Conservation (phyloP, 1,284 basidiomycete genomes). For the Leccinum huronense region DNA sequence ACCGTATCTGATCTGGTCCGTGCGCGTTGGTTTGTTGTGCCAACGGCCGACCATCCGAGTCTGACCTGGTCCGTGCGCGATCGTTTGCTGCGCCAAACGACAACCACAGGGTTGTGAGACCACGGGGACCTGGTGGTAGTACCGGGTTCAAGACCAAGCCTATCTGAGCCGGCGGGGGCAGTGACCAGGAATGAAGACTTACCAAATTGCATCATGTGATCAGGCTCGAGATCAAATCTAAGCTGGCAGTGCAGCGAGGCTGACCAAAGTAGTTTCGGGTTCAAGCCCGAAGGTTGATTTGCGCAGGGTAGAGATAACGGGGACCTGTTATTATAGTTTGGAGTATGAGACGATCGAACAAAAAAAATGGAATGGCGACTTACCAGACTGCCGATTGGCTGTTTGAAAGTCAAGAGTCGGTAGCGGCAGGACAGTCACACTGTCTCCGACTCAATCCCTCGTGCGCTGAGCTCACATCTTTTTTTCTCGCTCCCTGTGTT, state of each 20-base stretch:
- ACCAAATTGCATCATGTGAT: background rate
- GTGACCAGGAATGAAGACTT: background rate
- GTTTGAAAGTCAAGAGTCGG: background rate
- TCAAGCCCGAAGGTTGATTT: background rate
- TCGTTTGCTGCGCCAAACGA: background rate
- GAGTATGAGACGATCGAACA: background rate
- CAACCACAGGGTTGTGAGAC: background rate
- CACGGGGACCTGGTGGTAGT: background rate
- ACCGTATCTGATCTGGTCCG: background rate
- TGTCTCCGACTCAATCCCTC: too few relatives aligned
- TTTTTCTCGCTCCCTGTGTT: too few relatives aligned
- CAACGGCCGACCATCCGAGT: background rate
- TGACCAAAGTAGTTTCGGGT: too few relatives aligned
- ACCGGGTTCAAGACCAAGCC: background rate
- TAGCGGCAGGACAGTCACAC: too few relatives aligned
- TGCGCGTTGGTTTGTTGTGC: background rate
- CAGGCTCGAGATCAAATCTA: too few relatives aligned
- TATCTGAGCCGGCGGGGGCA: background rate
- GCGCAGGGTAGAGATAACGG: background rate
- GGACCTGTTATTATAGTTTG: background rate
- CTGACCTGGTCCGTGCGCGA: background rate
- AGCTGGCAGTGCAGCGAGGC: too few relatives aligned
- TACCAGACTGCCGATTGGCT: background rate
- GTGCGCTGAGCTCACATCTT: too few relatives aligned
- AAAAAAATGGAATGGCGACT: background rate